A percentile compares a stretch with the other conserved stretches of the same genome.
These are phyloP conservation scores for Sechiopsis laciniata DNA, from an alignment of 306 rosid genomes.

Conservation along the genomic window DNA sequence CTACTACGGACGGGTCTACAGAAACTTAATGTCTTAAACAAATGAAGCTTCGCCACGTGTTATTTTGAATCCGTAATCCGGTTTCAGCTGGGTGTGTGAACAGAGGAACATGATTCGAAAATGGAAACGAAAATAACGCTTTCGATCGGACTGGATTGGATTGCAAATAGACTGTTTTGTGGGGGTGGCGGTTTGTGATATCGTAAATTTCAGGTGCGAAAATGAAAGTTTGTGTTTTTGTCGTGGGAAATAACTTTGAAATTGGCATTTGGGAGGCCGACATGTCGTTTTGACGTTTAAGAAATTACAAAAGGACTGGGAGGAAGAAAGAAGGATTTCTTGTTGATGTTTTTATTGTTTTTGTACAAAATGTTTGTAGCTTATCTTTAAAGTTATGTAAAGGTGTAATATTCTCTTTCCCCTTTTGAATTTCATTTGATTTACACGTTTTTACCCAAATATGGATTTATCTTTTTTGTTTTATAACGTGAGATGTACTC, in stretches of 20 bases:
- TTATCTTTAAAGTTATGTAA: neutral
- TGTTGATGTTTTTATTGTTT: neutral
- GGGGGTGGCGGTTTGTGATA: neutral
- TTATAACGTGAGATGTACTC: neutral
- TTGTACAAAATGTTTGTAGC: neutral
- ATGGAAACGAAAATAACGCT: conserved; percentile 1
- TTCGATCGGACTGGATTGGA: neutral
- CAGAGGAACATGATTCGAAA: neutral
- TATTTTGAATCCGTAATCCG: neutral
- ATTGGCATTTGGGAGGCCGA: neutral
- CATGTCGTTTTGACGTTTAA: neutral
- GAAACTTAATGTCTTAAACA: neutral
- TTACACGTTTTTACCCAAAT: neutral
- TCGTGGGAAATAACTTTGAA: neutral
- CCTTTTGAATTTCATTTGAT: neutral
- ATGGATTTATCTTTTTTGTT: neutral
- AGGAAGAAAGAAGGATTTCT: neutral
- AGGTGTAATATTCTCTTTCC: conserved; percentile 1
- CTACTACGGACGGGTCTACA: neutral
- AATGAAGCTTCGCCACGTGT: neutral
- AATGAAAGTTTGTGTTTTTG: neutral
- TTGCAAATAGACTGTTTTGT: neutral
- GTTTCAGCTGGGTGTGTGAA: neutral
- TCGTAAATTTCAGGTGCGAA: conserved; percentile 7
- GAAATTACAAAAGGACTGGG: neutral